Conservation (phyloP, 495 filamentous ascomycete species). For the Penicillium cosmopolitanum region DNA sequence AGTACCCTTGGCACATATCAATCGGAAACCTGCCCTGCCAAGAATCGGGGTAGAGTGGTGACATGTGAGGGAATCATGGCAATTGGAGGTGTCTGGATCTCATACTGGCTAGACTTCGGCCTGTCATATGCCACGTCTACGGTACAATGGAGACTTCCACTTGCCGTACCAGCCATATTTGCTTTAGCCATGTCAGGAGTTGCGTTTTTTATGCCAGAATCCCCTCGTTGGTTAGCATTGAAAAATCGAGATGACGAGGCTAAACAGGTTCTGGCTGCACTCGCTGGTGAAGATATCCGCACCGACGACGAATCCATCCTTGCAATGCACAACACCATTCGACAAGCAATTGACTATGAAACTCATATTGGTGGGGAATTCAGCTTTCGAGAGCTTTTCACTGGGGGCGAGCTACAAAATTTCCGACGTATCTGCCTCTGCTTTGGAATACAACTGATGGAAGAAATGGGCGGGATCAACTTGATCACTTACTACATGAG, state of each 20-base stretch:
- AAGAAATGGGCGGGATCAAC: constrained; percentile 71
- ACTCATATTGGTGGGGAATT: constrained; percentile 34
- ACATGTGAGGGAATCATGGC: constrained; percentile 5
- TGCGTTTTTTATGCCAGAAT: constrained; percentile 66
- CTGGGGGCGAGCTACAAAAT: constrained; percentile 36
- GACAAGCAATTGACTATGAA: constrained; percentile 53
- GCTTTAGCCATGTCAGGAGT: constrained; percentile 53
- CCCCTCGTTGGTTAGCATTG: constrained; percentile 55
- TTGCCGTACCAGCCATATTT: constrained; percentile 60
- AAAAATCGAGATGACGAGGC: constrained; percentile 52
- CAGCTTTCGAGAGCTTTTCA: constrained; percentile 28
- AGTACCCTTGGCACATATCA: constrained; percentile 73
- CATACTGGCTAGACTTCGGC: constrained; percentile 58
- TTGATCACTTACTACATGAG: constrained; percentile 80
- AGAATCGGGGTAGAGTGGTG: constrained; percentile 11
- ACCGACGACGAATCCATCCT: neutral
- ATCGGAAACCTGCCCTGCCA: constrained; percentile 37
- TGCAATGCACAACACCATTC: constrained; percentile 25
- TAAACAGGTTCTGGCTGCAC: constrained; percentile 34
- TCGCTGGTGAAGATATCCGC: constrained; percentile 45
- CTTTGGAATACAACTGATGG: constrained; percentile 58
- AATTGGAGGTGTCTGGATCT: constrained; percentile 7
- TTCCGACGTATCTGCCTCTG: constrained; percentile 38
- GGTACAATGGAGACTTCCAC: constrained; percentile 57
- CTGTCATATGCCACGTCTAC: constrained; percentile 52